Conservation (phyloP, 441 rosid genomes). For the Adansonia grandidieri region DNA sequence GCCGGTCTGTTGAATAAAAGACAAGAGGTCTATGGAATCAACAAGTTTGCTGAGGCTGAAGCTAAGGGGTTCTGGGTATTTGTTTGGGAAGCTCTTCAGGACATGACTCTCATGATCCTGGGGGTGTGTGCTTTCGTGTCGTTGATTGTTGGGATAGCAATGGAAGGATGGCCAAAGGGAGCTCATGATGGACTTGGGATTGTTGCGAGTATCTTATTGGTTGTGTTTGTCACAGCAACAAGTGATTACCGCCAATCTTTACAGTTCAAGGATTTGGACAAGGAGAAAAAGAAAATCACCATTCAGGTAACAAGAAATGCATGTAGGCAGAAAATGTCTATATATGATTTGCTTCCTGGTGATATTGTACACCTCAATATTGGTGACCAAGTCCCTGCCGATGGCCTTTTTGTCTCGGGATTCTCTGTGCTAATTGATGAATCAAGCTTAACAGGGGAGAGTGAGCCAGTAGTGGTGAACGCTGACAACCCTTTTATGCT, state of each 20-base stretch:
- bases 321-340: slow-evolving; percentile 65
- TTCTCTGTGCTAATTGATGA: slow-evolving; percentile 70
- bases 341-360: slow-evolving; percentile 67
- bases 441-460: slow-evolving; percentile 73
- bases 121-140: slow-evolving; percentile 71
- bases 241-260: slow-evolving; percentile 74
- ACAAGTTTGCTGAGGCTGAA: slow-evolving; percentile 72
- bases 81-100: slow-evolving; percentile 77
- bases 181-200: slow-evolving; percentile 80
- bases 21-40: slow-evolving; percentile 73
- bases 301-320: slow-evolving; percentile 67
- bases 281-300: slow-evolving; percentile 67
- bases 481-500: slow-evolving; percentile 62
- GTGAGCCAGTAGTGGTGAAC: slow-evolving; percentile 62
- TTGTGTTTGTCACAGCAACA: slow-evolving; percentile 65
- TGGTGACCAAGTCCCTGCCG: slow-evolving; percentile 74
- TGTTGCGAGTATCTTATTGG: slow-evolving; percentile 65
- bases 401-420: slow-evolving; percentile 67
- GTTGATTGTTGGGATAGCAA: slow-evolving; percentile 60
- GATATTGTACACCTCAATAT: slow-evolving; percentile 69
- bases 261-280: slow-evolving; percentile 68
- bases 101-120: slow-evolving; percentile 71
- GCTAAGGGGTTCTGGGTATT: slow-evolving; percentile 61
- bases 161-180: slow-evolving; percentile 78
- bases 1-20: slow-evolving; percentile 43